Percentiles rank a stretch among this genome's conserved stretches.
phyloP scores from a whole-genome alignment of 306 rosid genomes.

The Arachis hypogaea region DNA sequence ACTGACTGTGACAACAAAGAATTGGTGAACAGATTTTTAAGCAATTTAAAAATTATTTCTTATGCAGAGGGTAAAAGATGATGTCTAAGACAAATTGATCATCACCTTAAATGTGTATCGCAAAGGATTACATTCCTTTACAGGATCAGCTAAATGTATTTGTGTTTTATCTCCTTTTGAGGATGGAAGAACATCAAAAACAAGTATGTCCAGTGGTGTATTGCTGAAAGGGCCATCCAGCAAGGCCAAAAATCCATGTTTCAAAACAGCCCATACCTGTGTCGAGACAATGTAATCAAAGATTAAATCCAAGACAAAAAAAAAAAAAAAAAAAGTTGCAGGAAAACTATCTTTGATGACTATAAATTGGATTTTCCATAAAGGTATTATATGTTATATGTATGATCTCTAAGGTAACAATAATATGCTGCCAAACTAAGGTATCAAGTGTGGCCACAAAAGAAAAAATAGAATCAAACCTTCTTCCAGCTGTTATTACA shows the following conservation, averaged over 20 bases:
- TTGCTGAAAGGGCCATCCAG: conserved; percentile 82
- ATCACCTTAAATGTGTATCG: conserved; percentile 80
- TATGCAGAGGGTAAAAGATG: conserved; percentile 7
- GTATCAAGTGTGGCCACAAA: conserved; percentile 5
- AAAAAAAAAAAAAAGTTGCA: conserved; percentile 12
- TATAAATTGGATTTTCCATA: conserved; percentile 16
- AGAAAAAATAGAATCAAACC: conserved; percentile 49
- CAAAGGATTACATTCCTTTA: conserved; percentile 83
- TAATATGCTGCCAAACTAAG: conserved; percentile 28
- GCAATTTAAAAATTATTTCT: conserved; percentile 10
- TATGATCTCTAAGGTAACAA: conserved; percentile 5
- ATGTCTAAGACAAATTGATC: conserved; percentile 30
- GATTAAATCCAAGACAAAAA: conserved; percentile 31
- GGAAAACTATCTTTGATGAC: conserved; percentile 17
- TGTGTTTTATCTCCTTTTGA: conserved; percentile 72
- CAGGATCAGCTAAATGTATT: conserved; percentile 67
- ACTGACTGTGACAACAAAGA: conserved; percentile 14
- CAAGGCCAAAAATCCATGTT: conserved; percentile 96
- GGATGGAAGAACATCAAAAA: conserved; percentile 86
- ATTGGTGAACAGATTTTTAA: conserved; percentile 2
- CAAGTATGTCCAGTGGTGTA: conserved; percentile 79
- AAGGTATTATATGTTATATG: conserved; percentile 16
- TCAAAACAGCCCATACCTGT: conserved; percentile 97
- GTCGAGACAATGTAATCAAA: conserved; percentile 31
- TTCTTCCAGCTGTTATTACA: conserved; percentile 89